Evolutionary conservation across 495 filamentous ascomycete genomes (phyloP).

Genomic region (Penicillium coffeae): DNA sequence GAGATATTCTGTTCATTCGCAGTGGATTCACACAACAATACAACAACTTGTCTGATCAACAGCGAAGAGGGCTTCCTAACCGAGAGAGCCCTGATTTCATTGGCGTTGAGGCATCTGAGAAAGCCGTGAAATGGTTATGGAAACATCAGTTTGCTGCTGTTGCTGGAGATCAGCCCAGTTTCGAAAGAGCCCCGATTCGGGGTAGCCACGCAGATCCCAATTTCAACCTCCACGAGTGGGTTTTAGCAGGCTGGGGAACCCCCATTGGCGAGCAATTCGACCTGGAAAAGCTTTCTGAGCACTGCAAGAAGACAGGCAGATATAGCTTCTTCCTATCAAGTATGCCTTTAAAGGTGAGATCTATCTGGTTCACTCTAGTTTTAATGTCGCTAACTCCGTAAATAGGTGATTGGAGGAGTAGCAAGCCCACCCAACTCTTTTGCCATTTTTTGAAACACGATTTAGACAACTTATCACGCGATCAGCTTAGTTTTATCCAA

Average conservation of each 20-base stretch:
- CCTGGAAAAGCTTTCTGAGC: conserved; percentile 42
- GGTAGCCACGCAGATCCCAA: conserved; percentile 18
- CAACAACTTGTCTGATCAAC: conserved; percentile 17
- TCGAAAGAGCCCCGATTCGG: conserved; percentile 25
- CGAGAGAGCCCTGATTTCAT: conserved; percentile 22
- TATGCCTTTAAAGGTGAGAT: conserved; percentile 47
- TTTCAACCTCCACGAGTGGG: conserved; percentile 45
- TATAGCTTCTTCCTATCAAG: conserved; percentile 53
- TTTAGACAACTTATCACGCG: background rate
- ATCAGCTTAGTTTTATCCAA: too few relatives aligned
- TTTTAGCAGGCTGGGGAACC: conserved; percentile 50
- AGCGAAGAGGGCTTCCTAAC: conserved; percentile 21
- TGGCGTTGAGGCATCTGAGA: conserved; percentile 37
- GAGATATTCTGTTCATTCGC: conserved; percentile 49
- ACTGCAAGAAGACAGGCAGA: conserved; percentile 38
- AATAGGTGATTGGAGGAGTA: conserved; percentile 42
- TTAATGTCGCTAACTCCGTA: too few relatives aligned
- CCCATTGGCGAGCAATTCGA: conserved; percentile 58
- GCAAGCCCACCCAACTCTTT: conserved; percentile 42
- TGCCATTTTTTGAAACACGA: conserved; percentile 31
- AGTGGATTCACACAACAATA: conserved; percentile 40
- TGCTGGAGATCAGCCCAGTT: conserved; percentile 38
- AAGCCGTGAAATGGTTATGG: conserved; percentile 41
- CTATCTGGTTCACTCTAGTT: background rate
- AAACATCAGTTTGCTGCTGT: conserved; percentile 46